Percentiles rank a stretch among this genome's conserved stretches.
Evolutionary conservation across 1,284 basidiomycete genomes (phyloP).

Genomic region (Anthracocystis setariae): DNA sequence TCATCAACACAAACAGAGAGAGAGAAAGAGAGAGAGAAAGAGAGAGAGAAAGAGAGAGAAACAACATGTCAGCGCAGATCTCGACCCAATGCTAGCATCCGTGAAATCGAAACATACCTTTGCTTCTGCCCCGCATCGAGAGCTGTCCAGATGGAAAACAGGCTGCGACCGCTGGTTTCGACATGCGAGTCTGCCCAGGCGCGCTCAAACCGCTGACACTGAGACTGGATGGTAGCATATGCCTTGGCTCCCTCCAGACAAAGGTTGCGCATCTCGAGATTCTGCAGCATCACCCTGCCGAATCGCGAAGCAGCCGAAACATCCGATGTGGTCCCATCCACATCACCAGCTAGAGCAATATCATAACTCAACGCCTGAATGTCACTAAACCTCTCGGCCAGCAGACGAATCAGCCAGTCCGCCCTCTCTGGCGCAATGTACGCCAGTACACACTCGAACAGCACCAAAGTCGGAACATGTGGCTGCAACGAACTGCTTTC

Average conservation of each 20-base stretch:
- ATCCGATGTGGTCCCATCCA: neutral
- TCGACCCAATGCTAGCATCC: too few relatives aligned
- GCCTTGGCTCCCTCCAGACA: slow-evolving; percentile 58
- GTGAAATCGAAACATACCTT: slow-evolving; percentile 26
- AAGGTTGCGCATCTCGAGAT: slow-evolving; percentile 57
- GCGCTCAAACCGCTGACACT: slow-evolving; percentile 43
- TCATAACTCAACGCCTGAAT: slow-evolving; percentile 59
- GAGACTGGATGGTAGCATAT: slow-evolving; percentile 45
- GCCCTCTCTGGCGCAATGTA: slow-evolving; percentile 53
- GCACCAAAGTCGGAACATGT: slow-evolving; percentile 52
- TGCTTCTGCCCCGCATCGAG: slow-evolving; percentile 26
- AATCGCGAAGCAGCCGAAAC: slow-evolving; percentile 39
- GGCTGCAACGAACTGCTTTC: slow-evolving; percentile 21
- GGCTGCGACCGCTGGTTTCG: slow-evolving; percentile 19
- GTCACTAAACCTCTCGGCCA: slow-evolving; percentile 23
- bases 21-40: too few relatives aligned
- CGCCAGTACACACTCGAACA: slow-evolving; percentile 66
- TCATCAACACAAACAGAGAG: too few relatives aligned
- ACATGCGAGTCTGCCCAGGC: slow-evolving; percentile 16
- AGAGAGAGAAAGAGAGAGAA: too few relatives aligned
- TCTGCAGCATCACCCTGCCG: slow-evolving; percentile 65
- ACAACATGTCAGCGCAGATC: neutral
- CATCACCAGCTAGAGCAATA: slow-evolving; percentile 60
- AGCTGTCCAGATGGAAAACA: slow-evolving; percentile 48
- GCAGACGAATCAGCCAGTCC: slow-evolving; percentile 36